Base-by-base conservation (phyloP, 176 grass and related monocot species). In the Oryza meridionalis region DNA sequence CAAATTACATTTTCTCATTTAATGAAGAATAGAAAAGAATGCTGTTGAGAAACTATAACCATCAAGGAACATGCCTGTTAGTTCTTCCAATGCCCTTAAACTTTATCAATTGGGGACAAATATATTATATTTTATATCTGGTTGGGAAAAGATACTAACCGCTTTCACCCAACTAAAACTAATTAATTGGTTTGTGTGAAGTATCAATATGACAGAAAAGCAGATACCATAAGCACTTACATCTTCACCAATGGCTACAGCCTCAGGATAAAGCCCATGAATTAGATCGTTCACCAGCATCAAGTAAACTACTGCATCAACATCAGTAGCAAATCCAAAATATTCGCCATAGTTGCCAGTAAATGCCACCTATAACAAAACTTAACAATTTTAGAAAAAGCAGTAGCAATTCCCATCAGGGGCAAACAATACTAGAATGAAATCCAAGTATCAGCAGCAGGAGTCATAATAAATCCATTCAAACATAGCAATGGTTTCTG, bases 201-300 rank as follows among this genome's bases (percentile, higher is more conserved):
- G 29, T 65, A 63, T 24, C 9, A 67, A 43, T 45, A 19, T n/a
- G 64, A 70, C 6, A 42, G 11, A 72, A 74, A 3, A 70, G 4
- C 31, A 82, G 43, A 75, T 59, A 61, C 42, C 33, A 46, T 58
- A 31, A 80, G 73, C 47, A 79, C 92, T 91, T 93, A 97, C 95
- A 89, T 97, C 95, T 94, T 97, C 95, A 81, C 95, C 95, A 49
- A 97, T 88, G 75, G 90, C 25, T 69, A 97, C 84, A 78, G 92
- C 92, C 55, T 97, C 90, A 42, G 92, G 95, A 80, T 88, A 93
- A 83, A 97, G 92, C 33, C 90, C 92, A 26, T 90, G 92, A 85
- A 97, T 97, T 64, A 97, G 68, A 92, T 97, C 92, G 11, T 97
- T 97, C 71, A 97, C 95, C 84, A 97, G 86, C 95, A 97, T 97